A percentile compares a stretch with the other conserved stretches of the same genome.
Conservation (phyloP, 192 early-diverging fungal species). For the Backusella sp. region DNA sequence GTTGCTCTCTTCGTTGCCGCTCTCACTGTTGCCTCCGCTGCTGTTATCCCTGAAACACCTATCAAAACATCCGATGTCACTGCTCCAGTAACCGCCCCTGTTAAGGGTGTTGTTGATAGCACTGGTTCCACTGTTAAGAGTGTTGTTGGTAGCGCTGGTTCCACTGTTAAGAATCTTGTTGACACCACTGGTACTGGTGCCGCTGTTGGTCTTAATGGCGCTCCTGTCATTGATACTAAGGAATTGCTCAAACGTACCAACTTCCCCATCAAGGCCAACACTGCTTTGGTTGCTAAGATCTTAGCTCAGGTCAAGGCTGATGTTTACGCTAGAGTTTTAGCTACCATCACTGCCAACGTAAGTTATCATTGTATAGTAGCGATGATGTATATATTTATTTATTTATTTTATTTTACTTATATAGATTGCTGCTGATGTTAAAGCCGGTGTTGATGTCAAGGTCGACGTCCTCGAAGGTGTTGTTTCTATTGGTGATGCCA, state of each 20-base stretch:
- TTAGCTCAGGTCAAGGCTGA: conserved; percentile 26
- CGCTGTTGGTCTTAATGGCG: neutral
- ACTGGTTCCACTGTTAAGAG: neutral
- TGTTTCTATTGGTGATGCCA: conserved; percentile 9
- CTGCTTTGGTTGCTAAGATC: conserved; percentile 16
- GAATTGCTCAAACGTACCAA: conserved; percentile 17
- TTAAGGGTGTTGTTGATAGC: neutral
- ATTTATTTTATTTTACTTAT: neutral
- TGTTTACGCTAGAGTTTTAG: conserved; percentile 24
- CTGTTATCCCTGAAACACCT: neutral
- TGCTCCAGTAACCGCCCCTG: neutral
- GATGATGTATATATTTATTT: neutral
- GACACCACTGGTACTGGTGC: neutral
- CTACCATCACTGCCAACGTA: conserved; percentile 21
- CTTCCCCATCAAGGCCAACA: conserved; percentile 8
- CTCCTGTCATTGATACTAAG: neutral
- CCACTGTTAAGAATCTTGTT: neutral
- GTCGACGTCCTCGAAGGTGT: conserved; percentile 11
- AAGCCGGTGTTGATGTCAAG: conserved; percentile 21
- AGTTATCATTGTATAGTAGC: neutral
- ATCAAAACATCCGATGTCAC: neutral
- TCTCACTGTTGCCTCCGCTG: neutral
- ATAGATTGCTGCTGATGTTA: conserved; percentile 21
- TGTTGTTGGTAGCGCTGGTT: neutral
- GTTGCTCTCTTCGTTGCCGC: neutral